Evolutionary conservation across 176 grass and related monocot genomes (phyloP).

Genomic region (Aegilops bicornis): DNA sequence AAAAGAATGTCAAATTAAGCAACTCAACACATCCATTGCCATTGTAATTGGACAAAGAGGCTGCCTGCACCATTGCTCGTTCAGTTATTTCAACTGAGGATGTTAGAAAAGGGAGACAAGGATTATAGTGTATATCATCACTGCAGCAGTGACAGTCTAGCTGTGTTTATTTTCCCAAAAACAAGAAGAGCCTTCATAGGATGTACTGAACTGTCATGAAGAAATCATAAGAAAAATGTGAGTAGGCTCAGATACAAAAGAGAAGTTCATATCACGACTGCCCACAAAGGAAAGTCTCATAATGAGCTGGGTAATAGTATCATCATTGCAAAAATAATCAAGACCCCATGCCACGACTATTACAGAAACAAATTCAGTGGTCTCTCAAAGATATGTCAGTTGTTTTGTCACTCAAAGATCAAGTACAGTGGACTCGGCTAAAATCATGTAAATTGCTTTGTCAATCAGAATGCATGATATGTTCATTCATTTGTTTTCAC

Average conservation of each 20-base stretch:
- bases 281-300: slow-evolving; percentile 76
- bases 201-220: neutral
- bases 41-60: slow-evolving; percentile 59
- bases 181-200: no score
- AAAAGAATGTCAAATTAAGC: slow-evolving; percentile 13
- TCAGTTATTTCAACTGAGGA: no score
- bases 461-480: no score
- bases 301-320: slow-evolving; percentile 85
- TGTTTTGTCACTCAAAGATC: no score
- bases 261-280: slow-evolving; percentile 46
- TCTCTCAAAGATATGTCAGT: no score
- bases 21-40: slow-evolving; percentile 84
- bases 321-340: slow-evolving; percentile 16
- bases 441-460: no score
- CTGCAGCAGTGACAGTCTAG: neutral
- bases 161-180: neutral
- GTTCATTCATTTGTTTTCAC: no score
- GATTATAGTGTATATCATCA: slow-evolving; percentile 55
- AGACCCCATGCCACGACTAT: no score
- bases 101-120: neutral
- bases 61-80: slow-evolving; percentile 61
- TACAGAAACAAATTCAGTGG: neutral
- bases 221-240: neutral
- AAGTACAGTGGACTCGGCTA: no score
- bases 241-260: slow-evolving; percentile 57